Evolutionary conservation across 441 rosid genomes (phyloP), one percentile per base, ranked within the genome.

Genomic region (Melastoma candidum): DNA sequence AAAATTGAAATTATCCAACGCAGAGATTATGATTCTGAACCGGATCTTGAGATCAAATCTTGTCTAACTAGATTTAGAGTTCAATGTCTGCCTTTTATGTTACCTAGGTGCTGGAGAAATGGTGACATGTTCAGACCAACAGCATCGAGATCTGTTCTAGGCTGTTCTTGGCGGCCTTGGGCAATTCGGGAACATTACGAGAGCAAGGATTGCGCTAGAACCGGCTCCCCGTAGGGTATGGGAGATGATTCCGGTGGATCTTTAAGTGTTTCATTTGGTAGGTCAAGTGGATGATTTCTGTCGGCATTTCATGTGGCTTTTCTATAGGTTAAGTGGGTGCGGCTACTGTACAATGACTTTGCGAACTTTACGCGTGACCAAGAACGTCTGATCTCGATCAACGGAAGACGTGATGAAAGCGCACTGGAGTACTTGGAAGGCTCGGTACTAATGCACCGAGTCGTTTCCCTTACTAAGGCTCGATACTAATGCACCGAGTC

Each of bases 91-190:
- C 22, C 22, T 17, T 17, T 17, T 17, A 17, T 17, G 22, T 17
- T 17, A 17, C 22, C 17, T 81, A 88, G 98, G 97, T 55, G 85
- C 72, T 48, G 97, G 86, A 11, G 83, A 84, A 61, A 58, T 76
- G 12, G 47, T 81, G 56, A 79, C 87, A 10, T 92, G 98, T 68
- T 84, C 97, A 13, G 55, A 68, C 4, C 10, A 67, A 57, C 47
- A 63, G 41, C 82, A 79, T 59, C 75, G 86, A 0, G 92, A 92
- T 56, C 71, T 92, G 11, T 92, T 88, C 68, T 71, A 74, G 59
- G 94, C 84, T 10, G 98, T 78, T 59, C 67, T 92, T 2, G 98
- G 98, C 29, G 98, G 98, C 8, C 66, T 90, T 55, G 97, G 97
- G 55, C 96, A 90, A 66, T 90, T 90, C 63, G 98, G 98, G 36